Percentiles rank a stretch among this genome's conserved stretches.
phyloP scores from a whole-genome alignment of 176 grass and related monocot genomes.

The Oryza officinalis region DNA sequence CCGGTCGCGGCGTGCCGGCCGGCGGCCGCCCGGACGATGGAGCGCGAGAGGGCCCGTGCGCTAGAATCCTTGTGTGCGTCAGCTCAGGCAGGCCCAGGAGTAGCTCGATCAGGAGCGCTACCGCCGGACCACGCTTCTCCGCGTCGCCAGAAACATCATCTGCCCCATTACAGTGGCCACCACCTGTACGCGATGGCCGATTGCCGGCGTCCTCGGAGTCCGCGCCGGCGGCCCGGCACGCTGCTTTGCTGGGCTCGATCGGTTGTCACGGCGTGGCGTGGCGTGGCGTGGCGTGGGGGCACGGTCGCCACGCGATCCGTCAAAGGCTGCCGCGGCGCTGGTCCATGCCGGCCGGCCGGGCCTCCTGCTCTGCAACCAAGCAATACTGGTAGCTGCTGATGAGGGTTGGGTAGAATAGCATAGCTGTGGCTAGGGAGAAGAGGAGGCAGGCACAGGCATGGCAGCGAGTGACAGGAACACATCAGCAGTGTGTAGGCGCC shows the following conservation, averaged over 20 bases:
- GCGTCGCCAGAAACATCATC: neutral
- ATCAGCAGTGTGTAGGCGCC: conserved; percentile 31
- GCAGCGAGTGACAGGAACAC: conserved; percentile 42
- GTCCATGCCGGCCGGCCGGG: neutral
- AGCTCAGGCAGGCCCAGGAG: neutral
- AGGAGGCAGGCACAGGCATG: conserved; percentile 13
- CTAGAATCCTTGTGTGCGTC: neutral
- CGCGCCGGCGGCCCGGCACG: conserved; percentile 16
- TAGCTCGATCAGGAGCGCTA: neutral
- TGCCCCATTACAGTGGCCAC: neutral
- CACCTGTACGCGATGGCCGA: neutral
- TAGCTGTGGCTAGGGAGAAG: neutral
- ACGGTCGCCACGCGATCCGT: neutral
- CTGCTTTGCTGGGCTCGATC: neutral
- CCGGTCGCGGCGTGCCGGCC: neutral
- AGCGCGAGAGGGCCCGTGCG: too few relatives aligned
- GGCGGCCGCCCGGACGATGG: too few relatives aligned
- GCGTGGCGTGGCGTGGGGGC: neutral
- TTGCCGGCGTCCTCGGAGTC: neutral
- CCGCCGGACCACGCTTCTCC: neutral
- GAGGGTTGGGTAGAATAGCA: neutral
- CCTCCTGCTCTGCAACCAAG: neutral
- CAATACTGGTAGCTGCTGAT: neutral
- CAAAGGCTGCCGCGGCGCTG: conserved; percentile 40
- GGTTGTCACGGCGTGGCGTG: conserved; percentile 46